These are phyloP conservation scores for Pinus albicaulis DNA, from an alignment of 75 land plant species.

Conservation along the genomic window DNA sequence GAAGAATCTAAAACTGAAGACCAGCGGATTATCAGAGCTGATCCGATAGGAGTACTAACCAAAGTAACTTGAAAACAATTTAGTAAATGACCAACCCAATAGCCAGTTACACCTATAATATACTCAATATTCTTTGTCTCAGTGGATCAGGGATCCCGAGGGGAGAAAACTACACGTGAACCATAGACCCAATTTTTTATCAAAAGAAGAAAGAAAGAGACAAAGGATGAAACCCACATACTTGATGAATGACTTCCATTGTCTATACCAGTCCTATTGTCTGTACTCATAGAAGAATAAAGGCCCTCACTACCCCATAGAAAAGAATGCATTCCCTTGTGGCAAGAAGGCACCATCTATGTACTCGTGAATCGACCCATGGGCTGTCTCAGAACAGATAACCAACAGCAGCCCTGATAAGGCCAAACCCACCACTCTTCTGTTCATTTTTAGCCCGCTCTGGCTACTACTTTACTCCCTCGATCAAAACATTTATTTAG, in stretches of 20 bases:
- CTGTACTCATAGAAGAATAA: conserved; percentile 24
- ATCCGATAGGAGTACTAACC: background rate
- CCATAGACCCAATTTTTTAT: background rate
- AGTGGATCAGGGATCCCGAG: background rate
- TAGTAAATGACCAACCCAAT: background rate
- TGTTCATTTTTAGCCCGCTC: background rate
- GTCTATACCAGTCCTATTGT: background rate
- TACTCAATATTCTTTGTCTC: background rate
- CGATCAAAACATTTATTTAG: too few species aligned
- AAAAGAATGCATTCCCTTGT: conserved; percentile 46
- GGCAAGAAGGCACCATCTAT: conserved; percentile 22
- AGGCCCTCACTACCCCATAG: conserved; percentile 63
- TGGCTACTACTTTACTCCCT: too few species aligned
- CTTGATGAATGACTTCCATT: conserved; percentile 12
- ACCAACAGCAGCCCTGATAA: background rate
- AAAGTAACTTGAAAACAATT: background rate
- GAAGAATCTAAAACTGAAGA: background rate
- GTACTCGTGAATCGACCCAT: conserved; percentile 47
- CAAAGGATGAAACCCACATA: background rate
- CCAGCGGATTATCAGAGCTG: background rate
- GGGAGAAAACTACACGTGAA: background rate
- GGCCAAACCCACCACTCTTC: background rate
- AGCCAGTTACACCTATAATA: background rate
- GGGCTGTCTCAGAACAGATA: background rate
- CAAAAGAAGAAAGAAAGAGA: background rate